Evolutionary conservation across 1,139 yeast species (phyloP).

Genomic region (Candida gigantensis): DNA sequence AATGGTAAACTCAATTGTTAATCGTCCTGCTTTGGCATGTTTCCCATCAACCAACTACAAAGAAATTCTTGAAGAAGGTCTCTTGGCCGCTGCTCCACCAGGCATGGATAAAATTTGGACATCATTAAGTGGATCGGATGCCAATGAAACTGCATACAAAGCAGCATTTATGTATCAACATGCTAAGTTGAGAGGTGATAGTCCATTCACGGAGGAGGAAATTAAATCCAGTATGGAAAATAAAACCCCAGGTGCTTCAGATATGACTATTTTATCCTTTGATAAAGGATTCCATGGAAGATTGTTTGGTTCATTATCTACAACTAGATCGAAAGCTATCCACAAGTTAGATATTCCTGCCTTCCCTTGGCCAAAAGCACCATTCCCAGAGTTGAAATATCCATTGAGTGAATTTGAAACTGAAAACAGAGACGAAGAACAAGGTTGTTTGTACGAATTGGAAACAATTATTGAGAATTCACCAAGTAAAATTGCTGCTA

Average conservation of each 20-base stretch:
- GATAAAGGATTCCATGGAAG: conserved; percentile 77
- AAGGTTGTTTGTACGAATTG: conserved; percentile 55
- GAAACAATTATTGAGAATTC: conserved; percentile 52
- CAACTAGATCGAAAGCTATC: conserved; percentile 73
- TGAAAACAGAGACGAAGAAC: conserved; percentile 61
- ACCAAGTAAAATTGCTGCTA: conserved; percentile 59
- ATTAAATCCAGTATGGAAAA: conserved; percentile 64
- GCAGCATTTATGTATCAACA: conserved; percentile 79
- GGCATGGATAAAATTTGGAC: conserved; percentile 69
- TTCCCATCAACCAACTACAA: conserved; percentile 63
- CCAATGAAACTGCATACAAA: conserved; percentile 75
- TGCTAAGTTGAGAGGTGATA: conserved; percentile 55
- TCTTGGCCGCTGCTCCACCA: conserved; percentile 68
- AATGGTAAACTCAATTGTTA: conserved; percentile 67
- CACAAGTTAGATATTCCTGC: conserved; percentile 78
- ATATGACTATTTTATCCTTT: conserved; percentile 66
- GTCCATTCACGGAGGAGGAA: conserved; percentile 58
- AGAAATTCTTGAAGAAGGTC: conserved; percentile 52
- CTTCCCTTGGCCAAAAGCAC: conserved; percentile 76
- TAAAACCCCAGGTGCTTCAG: conserved; percentile 66
- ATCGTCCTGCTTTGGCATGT: conserved; percentile 76
- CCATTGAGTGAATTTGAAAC: conserved; percentile 57
- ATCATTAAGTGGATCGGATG: conserved; percentile 72
- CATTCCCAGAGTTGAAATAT: conserved; percentile 65
- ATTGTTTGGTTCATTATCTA: conserved; percentile 69